A percentile compares a stretch with the other conserved stretches of the same genome.
Evolutionary conservation across 441 rosid genomes (phyloP).

Genomic region (Euphorbia schlechtendalii): DNA sequence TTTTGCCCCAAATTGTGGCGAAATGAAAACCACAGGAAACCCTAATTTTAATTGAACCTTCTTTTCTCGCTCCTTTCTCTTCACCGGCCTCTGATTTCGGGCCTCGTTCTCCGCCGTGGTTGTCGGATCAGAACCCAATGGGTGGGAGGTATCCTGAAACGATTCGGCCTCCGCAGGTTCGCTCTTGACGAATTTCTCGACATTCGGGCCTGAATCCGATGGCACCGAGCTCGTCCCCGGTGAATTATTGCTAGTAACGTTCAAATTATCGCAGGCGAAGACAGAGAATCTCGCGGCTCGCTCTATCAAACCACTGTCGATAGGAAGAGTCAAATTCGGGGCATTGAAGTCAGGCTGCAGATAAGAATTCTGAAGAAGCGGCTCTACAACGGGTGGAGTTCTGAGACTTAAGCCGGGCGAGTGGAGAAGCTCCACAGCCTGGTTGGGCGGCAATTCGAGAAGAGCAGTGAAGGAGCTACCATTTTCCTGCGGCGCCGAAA

Average conservation of each 20-base stretch:
- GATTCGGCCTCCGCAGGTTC: constrained; percentile 64
- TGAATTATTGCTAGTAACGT: constrained; percentile 28
- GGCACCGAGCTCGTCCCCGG: constrained; percentile 42
- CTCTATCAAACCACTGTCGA: constrained; percentile 36
- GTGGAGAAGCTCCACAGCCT: constrained; percentile 77
- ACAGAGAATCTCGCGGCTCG: constrained; percentile 55
- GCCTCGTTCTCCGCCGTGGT: constrained; percentile 26
- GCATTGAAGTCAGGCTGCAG: constrained; percentile 16
- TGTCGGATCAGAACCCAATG: constrained; percentile 39
- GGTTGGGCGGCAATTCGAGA: constrained; percentile 71
- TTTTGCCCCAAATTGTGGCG: not conserved
- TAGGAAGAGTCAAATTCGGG: constrained; percentile 40
- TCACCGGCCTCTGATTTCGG: constrained; percentile 32
- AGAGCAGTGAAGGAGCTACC: constrained; percentile 79
- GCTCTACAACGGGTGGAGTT: constrained; percentile 20
- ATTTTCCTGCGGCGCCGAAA: constrained; percentile 44
- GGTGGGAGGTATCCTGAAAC: constrained; percentile 30
- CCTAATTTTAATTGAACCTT: constrained; percentile 42
- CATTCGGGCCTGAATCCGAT: constrained; percentile 45
- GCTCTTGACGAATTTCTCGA: constrained; percentile 44
- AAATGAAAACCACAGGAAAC: constrained; percentile 13
- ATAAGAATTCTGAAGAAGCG: constrained; percentile 12
- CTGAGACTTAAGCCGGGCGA: constrained; percentile 32
- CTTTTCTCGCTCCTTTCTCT: constrained; percentile 79
- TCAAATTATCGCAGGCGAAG: constrained; percentile 35